Evolutionary conservation across 2,329 filamentous ascomycete genomes (phyloP).

Genomic region (Venturia carpophila): DNA sequence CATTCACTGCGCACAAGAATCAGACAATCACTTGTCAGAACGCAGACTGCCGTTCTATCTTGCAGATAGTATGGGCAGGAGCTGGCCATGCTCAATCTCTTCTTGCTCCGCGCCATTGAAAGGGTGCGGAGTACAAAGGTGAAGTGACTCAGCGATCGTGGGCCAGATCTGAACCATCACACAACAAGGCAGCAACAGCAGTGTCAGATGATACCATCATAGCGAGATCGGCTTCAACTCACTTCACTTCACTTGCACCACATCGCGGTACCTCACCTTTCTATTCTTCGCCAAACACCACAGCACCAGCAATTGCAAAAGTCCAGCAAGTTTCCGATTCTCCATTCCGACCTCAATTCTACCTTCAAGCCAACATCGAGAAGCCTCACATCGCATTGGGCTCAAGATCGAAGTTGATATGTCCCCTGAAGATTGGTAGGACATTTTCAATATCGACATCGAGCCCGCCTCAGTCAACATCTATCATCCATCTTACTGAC

Average conservation of each 20-base stretch:
- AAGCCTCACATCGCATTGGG: neutral
- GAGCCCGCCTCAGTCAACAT: neutral
- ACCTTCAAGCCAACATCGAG: neutral
- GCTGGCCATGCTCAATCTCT: neutral
- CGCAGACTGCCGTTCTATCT: neutral
- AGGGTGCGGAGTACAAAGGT: neutral
- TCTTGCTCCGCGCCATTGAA: neutral
- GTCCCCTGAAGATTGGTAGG: neutral
- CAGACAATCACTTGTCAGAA: no score
- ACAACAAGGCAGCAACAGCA: neutral
- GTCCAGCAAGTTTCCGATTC: neutral
- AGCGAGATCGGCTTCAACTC: neutral
- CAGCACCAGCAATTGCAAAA: neutral
- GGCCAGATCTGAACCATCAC: neutral
- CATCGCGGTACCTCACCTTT: neutral
- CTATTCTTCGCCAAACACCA: neutral
- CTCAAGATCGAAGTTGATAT: neutral
- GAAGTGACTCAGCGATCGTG: conserved; percentile 4
- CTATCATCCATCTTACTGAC: neutral
- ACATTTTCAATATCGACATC: neutral
- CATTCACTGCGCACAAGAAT: neutral
- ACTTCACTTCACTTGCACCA: conserved; percentile 9
- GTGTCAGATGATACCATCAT: neutral
- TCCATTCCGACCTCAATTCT: neutral
- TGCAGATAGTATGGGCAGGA: neutral